phyloP scores from a whole-genome alignment of 2,329 filamentous ascomycete genomes.

The Paracamarosporium sp. region DNA sequence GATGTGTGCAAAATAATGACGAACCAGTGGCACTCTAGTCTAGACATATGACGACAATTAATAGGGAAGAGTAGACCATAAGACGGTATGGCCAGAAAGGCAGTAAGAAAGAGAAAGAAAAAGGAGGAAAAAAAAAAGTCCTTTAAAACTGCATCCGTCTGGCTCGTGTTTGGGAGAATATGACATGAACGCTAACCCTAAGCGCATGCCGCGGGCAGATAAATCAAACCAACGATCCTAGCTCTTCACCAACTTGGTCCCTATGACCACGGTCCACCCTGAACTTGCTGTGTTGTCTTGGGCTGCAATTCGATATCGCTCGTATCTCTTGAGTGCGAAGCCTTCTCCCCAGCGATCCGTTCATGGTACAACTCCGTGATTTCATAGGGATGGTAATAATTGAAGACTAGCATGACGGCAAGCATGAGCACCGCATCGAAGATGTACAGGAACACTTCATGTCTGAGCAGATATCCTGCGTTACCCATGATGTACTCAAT shows the following conservation, averaged over 20 bases:
- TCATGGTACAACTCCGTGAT: conserved; percentile 6
- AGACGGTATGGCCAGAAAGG: too few species aligned
- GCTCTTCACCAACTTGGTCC: too few species aligned
- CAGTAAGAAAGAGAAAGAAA: too few species aligned
- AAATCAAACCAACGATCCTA: not conserved
- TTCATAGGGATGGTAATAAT: conserved; percentile 42
- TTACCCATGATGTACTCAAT: conserved; percentile 56
- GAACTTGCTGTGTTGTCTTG: not conserved
- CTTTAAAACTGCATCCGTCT: too few species aligned
- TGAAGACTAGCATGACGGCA: conserved; percentile 50
- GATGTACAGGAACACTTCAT: conserved; percentile 53
- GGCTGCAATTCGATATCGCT: conserved; percentile 5
- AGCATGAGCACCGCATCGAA: conserved; percentile 55
- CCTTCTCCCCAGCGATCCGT: conserved; percentile 2
- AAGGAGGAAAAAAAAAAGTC: not conserved
- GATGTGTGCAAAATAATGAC: too few species aligned
- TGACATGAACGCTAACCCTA: not conserved
- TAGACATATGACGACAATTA: too few species aligned
- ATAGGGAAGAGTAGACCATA: too few species aligned
- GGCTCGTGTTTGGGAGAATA: too few species aligned
- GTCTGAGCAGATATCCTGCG: conserved; percentile 51
- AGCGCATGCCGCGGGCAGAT: not conserved
- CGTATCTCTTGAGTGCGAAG: not conserved
- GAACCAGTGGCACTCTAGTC: too few species aligned
- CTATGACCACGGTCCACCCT: conserved; percentile 1